Evolutionary conservation across 176 grass and related monocot species (phyloP).

Genomic region (Aegilops bicornis): DNA sequence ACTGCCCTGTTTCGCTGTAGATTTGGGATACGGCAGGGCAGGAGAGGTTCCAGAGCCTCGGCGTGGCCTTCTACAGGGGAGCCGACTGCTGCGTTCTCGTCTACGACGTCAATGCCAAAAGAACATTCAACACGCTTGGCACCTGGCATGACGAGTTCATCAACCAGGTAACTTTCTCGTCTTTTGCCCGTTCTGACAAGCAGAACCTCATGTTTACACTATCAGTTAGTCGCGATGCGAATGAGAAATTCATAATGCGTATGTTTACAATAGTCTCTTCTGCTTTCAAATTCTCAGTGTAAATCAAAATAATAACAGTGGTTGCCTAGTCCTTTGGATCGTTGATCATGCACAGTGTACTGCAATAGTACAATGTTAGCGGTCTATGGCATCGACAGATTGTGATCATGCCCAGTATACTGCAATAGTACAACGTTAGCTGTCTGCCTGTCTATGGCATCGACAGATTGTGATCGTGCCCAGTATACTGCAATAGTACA

Average conservation of each 20-base stretch:
- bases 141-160: constrained; percentile 97
- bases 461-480: background rate
- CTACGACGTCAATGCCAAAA: constrained; percentile 89
- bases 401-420: background rate
- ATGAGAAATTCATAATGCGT: background rate
- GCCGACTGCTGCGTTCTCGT: constrained; percentile 92
- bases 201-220: background rate
- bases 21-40: constrained; percentile 99
- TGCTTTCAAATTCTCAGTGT: background rate
- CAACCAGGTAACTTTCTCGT: constrained; percentile 57
- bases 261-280: background rate
- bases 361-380: background rate
- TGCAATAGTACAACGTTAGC: background rate
- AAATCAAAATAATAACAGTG: background rate
- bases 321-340: background rate
- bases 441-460: background rate
- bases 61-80: constrained; percentile 95
- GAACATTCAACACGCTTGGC: constrained; percentile 71
- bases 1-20: constrained; percentile 31
- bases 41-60: constrained; percentile 98
- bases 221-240: background rate
- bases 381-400: background rate
- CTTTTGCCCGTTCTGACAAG: background rate
- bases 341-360: background rate
- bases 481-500: background rate